Percentiles rank a stretch among this genome's conserved stretches.
Evolutionary conservation across 1,284 basidiomycete species (phyloP).

Genomic region (Fomitopsis palustris): DNA sequence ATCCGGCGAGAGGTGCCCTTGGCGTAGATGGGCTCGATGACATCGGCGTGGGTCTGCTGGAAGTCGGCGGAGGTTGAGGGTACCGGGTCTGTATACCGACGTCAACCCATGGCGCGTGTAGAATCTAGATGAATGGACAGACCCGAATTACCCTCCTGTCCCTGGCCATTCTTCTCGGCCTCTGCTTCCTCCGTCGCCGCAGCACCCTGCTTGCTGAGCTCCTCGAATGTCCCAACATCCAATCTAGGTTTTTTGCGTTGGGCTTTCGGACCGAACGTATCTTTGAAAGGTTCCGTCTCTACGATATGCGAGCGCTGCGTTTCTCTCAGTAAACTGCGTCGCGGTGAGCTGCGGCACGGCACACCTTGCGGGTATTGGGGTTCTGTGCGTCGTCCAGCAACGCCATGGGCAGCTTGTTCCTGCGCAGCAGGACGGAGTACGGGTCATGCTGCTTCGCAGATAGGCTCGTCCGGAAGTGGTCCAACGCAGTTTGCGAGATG

Average conservation of each 20-base stretch:
- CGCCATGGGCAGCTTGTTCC: constrained; percentile 95
- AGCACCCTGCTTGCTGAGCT: constrained; percentile 70
- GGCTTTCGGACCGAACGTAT: constrained; percentile 93
- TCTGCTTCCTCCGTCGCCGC: constrained; percentile 42
- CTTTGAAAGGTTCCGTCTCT: constrained; percentile 88
- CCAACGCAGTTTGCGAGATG: constrained; percentile 93
- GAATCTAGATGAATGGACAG: constrained; percentile 5
- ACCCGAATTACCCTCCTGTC: constrained; percentile 41
- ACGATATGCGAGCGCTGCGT: constrained; percentile 83
- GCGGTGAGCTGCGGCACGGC: constrained; percentile 11
- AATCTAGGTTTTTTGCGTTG: constrained; percentile 87
- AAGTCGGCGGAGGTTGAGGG: constrained; percentile 37
- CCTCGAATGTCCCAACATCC: constrained; percentile 84
- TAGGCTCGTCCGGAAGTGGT: constrained; percentile 90
- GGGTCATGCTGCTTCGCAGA: constrained; percentile 85
- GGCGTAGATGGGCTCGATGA: constrained; percentile 84
- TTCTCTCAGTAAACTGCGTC: neutral
- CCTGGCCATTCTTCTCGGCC: constrained; percentile 33
- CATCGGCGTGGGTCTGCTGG: constrained; percentile 68
- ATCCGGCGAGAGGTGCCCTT: constrained; percentile 94
- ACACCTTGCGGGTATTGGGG: constrained; percentile 72
- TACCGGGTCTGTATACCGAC: constrained; percentile 29
- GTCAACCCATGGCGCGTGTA: neutral
- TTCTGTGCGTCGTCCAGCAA: constrained; percentile 85
- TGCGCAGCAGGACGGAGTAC: constrained; percentile 86